Base-by-base conservation (phyloP, 2,329 filamentous ascomycete genomes). In the Sodiomyces alkalinus region DNA sequence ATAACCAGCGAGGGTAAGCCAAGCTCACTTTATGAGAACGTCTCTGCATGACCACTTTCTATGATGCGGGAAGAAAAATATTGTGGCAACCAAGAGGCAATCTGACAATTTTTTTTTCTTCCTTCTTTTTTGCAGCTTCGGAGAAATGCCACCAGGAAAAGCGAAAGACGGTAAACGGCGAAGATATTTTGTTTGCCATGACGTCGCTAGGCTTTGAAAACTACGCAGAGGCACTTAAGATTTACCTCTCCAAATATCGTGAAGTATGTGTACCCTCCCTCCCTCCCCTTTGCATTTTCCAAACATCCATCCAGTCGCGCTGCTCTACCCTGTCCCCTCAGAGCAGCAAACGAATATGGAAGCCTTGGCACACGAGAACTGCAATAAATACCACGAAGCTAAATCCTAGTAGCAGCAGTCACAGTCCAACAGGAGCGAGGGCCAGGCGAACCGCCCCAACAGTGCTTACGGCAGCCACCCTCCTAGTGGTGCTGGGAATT, bases 61-160 rank as follows among this genome's bases (percentile, higher is more conserved):
- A n/a, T n/a, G n/a, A n/a, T n/a, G 19, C 24, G 34, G 29, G 35
- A n/a, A n/a, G n/a, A n/a, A n/a, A n/a, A n/a, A n/a, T n/a, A n/a
- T 35, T 32, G 35, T 34, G 31, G 32, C 37, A 32, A 35, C 28
- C 25, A 26, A 33, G 28, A 32, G 10, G 15, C 17, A 42, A 30
- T 37, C 40, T 42, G 21, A 45, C 38, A n/a, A n/a, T n/a, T n/a
- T n/a, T n/a, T n/a, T n/a, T n/a, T n/a, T n/a, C n/a, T n/a, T n/a
- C n/a, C n/a, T n/a, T n/a, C 28, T 41, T 43, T 42, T 40, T 51
- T 12, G 7, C 49, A 96, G 90, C 90, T 17, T 96, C 90, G 38
- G 90, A 98, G 56, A 98, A 98, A 57, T 98, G 90, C 49, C 90
- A 98, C 52, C 90, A 96, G 55, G 90, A 98, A 57, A 98, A 98